These are phyloP conservation scores for Cyberlindnera maritima DNA, from an alignment of 805 yeast species.

Conservation along the genomic window DNA sequence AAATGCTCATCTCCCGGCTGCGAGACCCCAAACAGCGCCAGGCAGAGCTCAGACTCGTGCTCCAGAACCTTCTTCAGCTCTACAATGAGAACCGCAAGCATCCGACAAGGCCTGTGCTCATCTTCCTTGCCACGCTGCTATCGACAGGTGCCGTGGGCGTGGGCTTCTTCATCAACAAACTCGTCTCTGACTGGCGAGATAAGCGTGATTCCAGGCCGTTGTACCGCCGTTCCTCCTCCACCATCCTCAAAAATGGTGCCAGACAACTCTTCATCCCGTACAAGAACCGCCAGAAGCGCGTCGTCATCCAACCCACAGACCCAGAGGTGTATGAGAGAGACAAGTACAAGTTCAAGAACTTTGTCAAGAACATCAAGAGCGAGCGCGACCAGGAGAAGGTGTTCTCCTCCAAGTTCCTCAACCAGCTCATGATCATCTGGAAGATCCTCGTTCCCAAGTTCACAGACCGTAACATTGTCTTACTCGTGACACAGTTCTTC, in stretches of 20 bases:
- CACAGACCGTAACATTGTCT: conserved; percentile 61
- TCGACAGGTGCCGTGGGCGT: conserved; percentile 23
- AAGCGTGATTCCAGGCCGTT: conserved; percentile 28
- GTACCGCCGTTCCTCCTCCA: conserved; percentile 29
- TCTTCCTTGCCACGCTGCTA: conserved; percentile 26
- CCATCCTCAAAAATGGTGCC: conserved; percentile 29
- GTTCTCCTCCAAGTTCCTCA: conserved; percentile 61
- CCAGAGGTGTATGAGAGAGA: conserved; percentile 28
- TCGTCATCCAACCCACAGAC: conserved; percentile 28
- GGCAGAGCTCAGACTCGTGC: conserved; percentile 22
- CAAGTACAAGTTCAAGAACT: conserved; percentile 28
- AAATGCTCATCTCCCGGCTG: conserved; percentile 20
- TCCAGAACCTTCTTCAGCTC: conserved; percentile 24
- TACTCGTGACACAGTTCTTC: conserved; percentile 66
- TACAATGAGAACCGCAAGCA: conserved; percentile 25
- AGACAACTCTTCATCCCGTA: conserved; percentile 30
- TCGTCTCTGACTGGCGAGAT: conserved; percentile 27
- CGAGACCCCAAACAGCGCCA: conserved; percentile 19
- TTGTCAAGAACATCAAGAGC: conserved; percentile 24
- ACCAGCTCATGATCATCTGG: conserved; percentile 75
- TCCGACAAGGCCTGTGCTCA: conserved; percentile 29
- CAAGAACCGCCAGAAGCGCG: conserved; percentile 27
- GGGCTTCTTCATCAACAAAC: conserved; percentile 24
- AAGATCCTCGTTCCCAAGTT: conserved; percentile 76
- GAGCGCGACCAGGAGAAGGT: conserved; percentile 26